Base-by-base conservation (phyloP, 371 early-diverging fungal genomes). In the Rhizopus microsporus region DNA sequence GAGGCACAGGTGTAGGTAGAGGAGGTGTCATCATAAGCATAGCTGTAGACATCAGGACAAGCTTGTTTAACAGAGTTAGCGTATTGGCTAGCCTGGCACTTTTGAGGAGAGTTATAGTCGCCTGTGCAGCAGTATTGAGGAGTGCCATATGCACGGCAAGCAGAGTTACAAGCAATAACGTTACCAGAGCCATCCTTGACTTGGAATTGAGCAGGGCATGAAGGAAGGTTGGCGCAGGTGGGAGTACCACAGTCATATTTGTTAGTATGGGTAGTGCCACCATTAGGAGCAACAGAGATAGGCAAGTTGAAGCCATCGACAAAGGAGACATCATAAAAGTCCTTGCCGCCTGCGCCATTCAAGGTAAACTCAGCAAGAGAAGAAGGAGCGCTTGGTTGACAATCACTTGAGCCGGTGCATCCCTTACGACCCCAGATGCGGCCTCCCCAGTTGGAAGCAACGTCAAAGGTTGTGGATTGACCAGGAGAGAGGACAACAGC, bases 221-320 rank as follows among this genome's bases (percentile, higher is more conserved):
- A 35, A 13, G 75, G 71, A 13, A 60, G 33, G 23, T 32, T 57
- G 9, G 12, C 13, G 30, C 71, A 71, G 3, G 55, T 30, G 29
- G 75, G 69, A 13, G 59, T 44, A 31, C 71, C 65, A 52, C 75
- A 74, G 37, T 59, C 56, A 23, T 67, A 68, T 17, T 59, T 39
- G 15, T 53, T 29, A 5, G 3, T 9, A 29, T 42, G 29, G n/a
- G 31, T 16, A n/a, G 10, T 17, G 17, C 17, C 40, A 44, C 5
- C 33, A 31, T 51, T 50, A 10, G 75, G 72, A 15, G 51, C 17
- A 17, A 75, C 65, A 47, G 44, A 30, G 10, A 75, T 31, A 3
- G 75, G 75, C 12, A 75, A 48, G 17, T 75, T 75, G 56, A 57
- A 69, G 7, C 75, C 75, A 43, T 75, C 75, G 5, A 75, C 75